phyloP scores from a whole-genome alignment of 257 asterid genomes.

The Solanum bulbocastanum region DNA sequence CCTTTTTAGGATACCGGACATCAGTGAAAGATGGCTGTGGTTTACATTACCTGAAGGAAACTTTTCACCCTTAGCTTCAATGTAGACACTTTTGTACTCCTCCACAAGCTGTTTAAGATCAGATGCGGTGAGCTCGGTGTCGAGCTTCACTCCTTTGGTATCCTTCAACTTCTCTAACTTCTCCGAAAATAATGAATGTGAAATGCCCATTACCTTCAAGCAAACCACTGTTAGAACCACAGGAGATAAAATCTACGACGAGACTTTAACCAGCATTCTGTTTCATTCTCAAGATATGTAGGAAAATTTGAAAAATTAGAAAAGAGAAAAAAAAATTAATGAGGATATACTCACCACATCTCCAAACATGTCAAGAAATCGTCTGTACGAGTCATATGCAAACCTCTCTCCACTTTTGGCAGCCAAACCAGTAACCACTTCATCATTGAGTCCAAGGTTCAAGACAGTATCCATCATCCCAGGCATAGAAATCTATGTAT shows the following conservation, averaged over 20 bases:
- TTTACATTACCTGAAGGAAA: slow-evolving; percentile 69
- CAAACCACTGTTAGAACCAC: not conserved
- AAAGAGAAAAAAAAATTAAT: not conserved
- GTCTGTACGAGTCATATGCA: slow-evolving; percentile 82
- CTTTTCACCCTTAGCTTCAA: slow-evolving; percentile 65
- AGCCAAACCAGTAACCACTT: slow-evolving; percentile 79
- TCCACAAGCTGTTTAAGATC: slow-evolving; percentile 80
- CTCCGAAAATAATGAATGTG: slow-evolving; percentile 77
- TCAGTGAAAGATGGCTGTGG: not conserved
- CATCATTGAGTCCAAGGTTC: slow-evolving; percentile 85
- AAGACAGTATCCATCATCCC: slow-evolving; percentile 99
- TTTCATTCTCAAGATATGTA: not conserved
- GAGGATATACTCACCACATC: slow-evolving; percentile 52
- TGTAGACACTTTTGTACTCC: slow-evolving; percentile 69
- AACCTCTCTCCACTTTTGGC: slow-evolving; percentile 87
- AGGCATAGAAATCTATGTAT: slow-evolving; percentile 79
- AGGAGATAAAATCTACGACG: not conserved
- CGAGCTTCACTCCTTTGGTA: slow-evolving; percentile 46
- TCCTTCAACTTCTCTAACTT: slow-evolving; percentile 59
- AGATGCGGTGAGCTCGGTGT: slow-evolving; percentile 73
- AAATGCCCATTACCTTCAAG: slow-evolving; percentile 76
- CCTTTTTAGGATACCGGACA: not conserved
- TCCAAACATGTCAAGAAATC: slow-evolving; percentile 97
- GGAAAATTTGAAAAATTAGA: not conserved
- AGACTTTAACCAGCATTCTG: not conserved